A percentile compares a stretch with the other conserved stretches of the same genome.
Conservation (phyloP, 192 early-diverging fungal genomes). For the Podila horticola region DNA sequence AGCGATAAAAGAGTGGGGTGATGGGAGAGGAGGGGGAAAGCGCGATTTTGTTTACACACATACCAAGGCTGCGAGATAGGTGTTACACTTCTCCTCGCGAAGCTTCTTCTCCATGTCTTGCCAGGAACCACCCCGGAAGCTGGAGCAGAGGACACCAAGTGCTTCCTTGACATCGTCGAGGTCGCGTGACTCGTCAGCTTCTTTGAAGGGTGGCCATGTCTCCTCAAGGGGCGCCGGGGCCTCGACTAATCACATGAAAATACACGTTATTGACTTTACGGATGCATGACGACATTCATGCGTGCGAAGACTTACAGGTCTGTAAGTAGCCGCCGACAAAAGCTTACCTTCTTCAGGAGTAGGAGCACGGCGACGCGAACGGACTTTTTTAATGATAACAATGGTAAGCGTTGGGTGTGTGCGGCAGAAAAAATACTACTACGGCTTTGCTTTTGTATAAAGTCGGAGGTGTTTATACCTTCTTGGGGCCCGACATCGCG, state of each 20-base stretch:
- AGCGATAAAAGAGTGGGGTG: neutral
- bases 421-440: too few relatives aligned
- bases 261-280: neutral
- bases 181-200: conserved; percentile 31
- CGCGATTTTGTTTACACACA: neutral
- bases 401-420: too few relatives aligned
- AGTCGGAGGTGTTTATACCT: too few relatives aligned
- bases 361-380: too few relatives aligned
- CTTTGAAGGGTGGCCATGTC: conserved; percentile 25
- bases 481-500: too few relatives aligned
- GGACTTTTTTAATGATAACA: too few relatives aligned
- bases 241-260: neutral
- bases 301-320: too few relatives aligned
- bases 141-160: conserved; percentile 11
- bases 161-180: conserved; percentile 39
- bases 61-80: conserved; percentile 35
- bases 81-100: conserved; percentile 36
- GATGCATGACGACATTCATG: too few relatives aligned
- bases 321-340: neutral
- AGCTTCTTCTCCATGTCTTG: conserved; percentile 27
- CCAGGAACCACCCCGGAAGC: conserved; percentile 17
- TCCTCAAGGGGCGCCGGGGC: conserved; percentile 18
- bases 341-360: neutral
- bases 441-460: too few relatives aligned
- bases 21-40: neutral